Percentiles rank a stretch among this genome's conserved stretches.
Conservation (phyloP, 1,284 basidiomycete species). For the Flammula alnicola region DNA sequence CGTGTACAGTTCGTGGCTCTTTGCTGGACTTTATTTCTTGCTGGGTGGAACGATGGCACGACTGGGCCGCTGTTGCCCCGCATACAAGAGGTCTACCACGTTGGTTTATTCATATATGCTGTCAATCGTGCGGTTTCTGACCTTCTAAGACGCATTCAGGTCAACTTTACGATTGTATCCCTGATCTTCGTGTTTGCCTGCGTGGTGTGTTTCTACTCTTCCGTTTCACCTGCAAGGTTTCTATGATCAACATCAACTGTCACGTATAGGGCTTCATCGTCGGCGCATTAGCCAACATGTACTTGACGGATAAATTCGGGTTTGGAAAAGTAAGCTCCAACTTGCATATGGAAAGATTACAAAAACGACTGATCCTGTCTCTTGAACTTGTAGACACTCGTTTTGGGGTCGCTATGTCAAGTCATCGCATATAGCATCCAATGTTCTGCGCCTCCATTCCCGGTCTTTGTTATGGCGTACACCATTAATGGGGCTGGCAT, state of each 20-base stretch:
- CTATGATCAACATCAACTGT: too few species aligned
- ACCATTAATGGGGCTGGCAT: slow-evolving; percentile 65
- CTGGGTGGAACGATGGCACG: slow-evolving; percentile 64
- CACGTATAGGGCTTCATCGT: slow-evolving; percentile 56
- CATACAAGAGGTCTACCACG: slow-evolving; percentile 59
- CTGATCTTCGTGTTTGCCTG: slow-evolving; percentile 49
- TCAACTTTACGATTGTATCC: slow-evolving; percentile 47
- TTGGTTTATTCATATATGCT: slow-evolving; percentile 48
- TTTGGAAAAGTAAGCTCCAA: slow-evolving; percentile 58
- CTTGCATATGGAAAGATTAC: background rate
- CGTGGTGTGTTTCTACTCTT: slow-evolving; percentile 32
- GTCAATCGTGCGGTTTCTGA: slow-evolving; percentile 49
- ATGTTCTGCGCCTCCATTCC: slow-evolving; percentile 67
- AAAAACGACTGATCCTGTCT: too few species aligned
- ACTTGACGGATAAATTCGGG: slow-evolving; percentile 56
- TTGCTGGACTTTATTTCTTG: slow-evolving; percentile 44
- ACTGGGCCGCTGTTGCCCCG: slow-evolving; percentile 59
- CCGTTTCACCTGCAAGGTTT: background rate
- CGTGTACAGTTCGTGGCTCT: slow-evolving; percentile 38
- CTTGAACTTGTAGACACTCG: slow-evolving; percentile 20
- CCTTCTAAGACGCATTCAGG: slow-evolving; percentile 23
- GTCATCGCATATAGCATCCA: slow-evolving; percentile 51
- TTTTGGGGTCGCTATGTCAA: slow-evolving; percentile 47
- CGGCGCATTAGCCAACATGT: slow-evolving; percentile 58
- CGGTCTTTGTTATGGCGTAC: slow-evolving; percentile 65